These are phyloP conservation scores for Epichloe festucae DNA, from an alignment of 2,329 filamentous ascomycete species.

Conservation along the genomic window DNA sequence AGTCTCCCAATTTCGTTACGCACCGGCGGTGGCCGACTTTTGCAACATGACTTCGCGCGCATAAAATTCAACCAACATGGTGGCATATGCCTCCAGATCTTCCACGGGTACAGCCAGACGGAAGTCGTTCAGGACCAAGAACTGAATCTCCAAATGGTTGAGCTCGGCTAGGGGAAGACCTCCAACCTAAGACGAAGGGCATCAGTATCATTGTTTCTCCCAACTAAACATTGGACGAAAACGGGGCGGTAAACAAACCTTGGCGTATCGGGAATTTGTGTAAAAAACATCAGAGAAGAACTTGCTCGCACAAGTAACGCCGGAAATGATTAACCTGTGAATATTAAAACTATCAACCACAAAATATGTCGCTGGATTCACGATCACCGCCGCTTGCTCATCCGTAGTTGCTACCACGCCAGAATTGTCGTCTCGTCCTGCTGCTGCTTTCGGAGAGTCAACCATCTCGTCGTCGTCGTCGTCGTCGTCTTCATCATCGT, in stretches of 20 bases:
- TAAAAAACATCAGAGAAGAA: constrained; percentile 99
- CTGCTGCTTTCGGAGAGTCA: constrained; percentile 15
- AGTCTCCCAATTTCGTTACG: neutral
- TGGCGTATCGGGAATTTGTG: constrained; percentile 97
- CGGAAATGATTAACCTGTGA: constrained; percentile 88
- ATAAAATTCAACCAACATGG: constrained; percentile 97
- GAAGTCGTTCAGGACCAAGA: constrained; percentile 91
- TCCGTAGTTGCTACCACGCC: constrained; percentile 11
- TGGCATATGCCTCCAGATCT: constrained; percentile 92
- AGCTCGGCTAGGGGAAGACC: constrained; percentile 83
- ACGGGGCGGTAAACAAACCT: constrained; percentile 46
- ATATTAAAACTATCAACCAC: constrained; percentile 99
- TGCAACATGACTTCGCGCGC: constrained; percentile 65
- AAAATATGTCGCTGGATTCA: constrained; percentile 48
- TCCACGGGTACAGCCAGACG: constrained; percentile 85
- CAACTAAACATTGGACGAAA: neutral
- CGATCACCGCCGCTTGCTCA: constrained; percentile 12
- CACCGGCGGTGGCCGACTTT: constrained; percentile 4
- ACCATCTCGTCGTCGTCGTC: constrained; percentile 26
- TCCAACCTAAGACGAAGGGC: constrained; percentile 54
- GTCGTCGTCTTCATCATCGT: constrained; percentile 25
- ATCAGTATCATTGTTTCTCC: constrained; percentile 1
- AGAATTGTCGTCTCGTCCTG: constrained; percentile 11
- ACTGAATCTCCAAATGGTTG: constrained; percentile 93
- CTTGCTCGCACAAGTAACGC: constrained; percentile 96